Conservation (phyloP, 305 asterid genomes). For the Fraxinus albicans region DNA sequence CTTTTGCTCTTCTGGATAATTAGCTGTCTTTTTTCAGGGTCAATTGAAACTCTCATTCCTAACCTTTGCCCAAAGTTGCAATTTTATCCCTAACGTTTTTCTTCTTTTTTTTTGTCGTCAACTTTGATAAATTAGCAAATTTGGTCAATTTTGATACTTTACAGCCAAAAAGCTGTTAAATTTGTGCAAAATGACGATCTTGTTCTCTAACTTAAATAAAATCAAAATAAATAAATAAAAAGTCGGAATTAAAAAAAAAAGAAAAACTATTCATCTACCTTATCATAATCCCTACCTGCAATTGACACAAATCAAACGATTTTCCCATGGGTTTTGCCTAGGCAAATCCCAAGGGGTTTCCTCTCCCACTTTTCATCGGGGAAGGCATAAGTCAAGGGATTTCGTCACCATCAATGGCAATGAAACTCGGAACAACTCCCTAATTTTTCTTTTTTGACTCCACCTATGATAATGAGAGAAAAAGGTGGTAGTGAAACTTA, state of each 20-base stretch:
- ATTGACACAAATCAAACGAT: too few species aligned
- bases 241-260: neutral
- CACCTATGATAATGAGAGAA: too few species aligned
- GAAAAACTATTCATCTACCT: too few species aligned
- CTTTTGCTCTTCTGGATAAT: slow-evolving; percentile 17
- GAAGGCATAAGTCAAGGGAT: neutral
- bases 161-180: neutral
- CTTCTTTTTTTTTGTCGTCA: too few species aligned
- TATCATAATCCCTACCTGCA: too few species aligned
- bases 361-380: neutral
- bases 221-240: too few species aligned
- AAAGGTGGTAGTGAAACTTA: too few species aligned
- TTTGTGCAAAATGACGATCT: neutral
- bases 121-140: too few species aligned
- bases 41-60: neutral
- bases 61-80: neutral
- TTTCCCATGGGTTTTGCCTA: neutral
- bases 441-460: too few species aligned
- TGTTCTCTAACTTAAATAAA: neutral
- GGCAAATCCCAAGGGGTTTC: neutral
- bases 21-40: neutral
- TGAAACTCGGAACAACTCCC: neutral
- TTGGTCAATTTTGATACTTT: too few species aligned
- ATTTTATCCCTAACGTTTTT: neutral
- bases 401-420: neutral